phyloP scores from a whole-genome alignment of 108 stramenopile species.

The Fragilaria radians region DNA sequence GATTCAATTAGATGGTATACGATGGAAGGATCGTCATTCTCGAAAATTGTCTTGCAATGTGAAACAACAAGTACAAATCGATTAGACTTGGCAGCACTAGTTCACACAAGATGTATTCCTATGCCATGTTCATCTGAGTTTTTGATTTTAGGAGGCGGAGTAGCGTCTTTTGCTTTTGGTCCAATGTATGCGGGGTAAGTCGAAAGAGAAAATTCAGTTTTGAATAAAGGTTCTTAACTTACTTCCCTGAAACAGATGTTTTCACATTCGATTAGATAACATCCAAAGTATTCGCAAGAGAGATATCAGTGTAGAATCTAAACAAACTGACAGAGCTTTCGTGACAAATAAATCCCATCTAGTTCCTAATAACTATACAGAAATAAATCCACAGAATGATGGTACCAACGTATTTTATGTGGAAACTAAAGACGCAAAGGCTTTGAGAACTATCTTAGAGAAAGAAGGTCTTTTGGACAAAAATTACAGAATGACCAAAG shows the following conservation, averaged over 20 bases:
- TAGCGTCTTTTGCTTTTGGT: slow-evolving; percentile 77
- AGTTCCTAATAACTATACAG: background rate
- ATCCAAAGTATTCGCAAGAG: no score
- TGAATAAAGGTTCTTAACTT: background rate
- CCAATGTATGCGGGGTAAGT: slow-evolving; percentile 53
- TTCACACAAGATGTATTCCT: slow-evolving; percentile 43
- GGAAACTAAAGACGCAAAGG: slow-evolving; percentile 42
- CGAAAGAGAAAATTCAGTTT: background rate
- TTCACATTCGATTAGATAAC: background rate
- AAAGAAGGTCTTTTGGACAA: slow-evolving; percentile 45
- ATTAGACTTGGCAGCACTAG: slow-evolving; percentile 23
- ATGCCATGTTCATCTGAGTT: slow-evolving; percentile 15
- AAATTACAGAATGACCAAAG: slow-evolving; percentile 55
- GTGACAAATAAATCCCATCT: background rate
- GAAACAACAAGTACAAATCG: background rate
- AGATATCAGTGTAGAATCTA: no score
- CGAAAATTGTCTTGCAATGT: background rate
- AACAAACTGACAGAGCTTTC: no score
- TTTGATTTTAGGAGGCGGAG: slow-evolving; percentile 59
- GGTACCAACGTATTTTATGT: slow-evolving; percentile 55
- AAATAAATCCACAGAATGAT: background rate
- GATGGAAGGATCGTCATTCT: background rate
- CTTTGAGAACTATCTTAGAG: slow-evolving; percentile 40
- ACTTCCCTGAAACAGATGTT: background rate
- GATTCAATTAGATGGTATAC: background rate